phyloP scores from a whole-genome alignment of 2,329 filamentous ascomycete species.

The Verticillium klebahnii region DNA sequence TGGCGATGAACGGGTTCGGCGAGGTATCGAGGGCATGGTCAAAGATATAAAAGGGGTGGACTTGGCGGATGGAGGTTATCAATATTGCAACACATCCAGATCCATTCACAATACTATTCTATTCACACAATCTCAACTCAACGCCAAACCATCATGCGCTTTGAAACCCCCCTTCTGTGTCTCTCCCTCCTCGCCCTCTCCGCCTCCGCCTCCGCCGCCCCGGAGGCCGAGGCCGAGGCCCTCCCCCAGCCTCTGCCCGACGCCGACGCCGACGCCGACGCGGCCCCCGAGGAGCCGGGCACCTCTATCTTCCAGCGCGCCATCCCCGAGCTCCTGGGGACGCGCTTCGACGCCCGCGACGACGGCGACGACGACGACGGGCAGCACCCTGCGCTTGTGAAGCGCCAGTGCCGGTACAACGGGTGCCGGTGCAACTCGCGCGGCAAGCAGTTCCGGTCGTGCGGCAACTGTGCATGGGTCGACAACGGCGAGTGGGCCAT shows the following conservation, averaged over 20 bases:
- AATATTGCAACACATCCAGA: not conserved
- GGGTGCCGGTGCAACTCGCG: slow-evolving; percentile 18
- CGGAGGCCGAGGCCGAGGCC: not conserved
- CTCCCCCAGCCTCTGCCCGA: not conserved
- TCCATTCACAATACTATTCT: not conserved
- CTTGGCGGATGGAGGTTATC: not conserved
- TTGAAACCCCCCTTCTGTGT: not conserved
- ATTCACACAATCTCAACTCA: not conserved
- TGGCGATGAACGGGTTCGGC: not conserved
- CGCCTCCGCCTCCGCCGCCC: not conserved
- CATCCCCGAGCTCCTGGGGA: not conserved
- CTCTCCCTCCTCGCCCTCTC: not conserved
- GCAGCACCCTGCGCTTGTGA: not conserved
- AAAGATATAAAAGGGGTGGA: not conserved
- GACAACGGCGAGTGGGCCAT: slow-evolving; percentile 11
- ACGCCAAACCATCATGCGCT: not conserved
- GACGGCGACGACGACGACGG: not conserved
- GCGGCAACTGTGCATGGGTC: slow-evolving; percentile 18
- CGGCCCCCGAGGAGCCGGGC: not conserved
- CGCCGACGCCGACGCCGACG: not conserved
- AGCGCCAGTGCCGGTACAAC: slow-evolving; percentile 7
- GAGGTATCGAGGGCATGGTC: not conserved
- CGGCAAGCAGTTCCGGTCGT: slow-evolving; percentile 16
- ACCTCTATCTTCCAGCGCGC: not conserved
- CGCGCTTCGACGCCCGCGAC: not conserved